Evolutionary conservation across 495 filamentous ascomycete species (phyloP).

Genomic region (Massariosphaeria phaeospora): DNA sequence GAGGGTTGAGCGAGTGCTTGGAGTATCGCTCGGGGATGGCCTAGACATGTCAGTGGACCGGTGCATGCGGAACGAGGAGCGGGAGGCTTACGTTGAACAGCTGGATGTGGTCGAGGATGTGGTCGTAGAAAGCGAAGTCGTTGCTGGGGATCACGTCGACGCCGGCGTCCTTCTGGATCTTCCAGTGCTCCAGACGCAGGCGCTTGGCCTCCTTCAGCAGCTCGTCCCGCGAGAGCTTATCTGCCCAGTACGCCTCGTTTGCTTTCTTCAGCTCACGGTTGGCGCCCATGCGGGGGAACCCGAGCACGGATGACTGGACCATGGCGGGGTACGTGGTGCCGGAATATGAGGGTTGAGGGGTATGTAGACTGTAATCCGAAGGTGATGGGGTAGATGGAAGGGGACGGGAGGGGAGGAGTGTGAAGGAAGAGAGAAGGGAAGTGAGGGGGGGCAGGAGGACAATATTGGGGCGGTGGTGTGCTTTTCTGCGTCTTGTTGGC

Average conservation of each 20-base stretch:
- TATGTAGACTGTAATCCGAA: constrained; percentile 6
- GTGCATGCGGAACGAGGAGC: not conserved
- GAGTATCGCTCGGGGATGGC: constrained; percentile 86
- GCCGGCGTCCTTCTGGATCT: constrained; percentile 96
- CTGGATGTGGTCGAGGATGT: constrained; percentile 97
- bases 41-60: constrained; percentile 42
- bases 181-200: constrained; percentile 94
- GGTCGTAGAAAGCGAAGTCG: constrained; percentile 98
- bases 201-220: constrained; percentile 92
- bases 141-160: constrained; percentile 97
- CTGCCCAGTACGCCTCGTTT: constrained; percentile 94
- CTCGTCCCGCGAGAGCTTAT: constrained; percentile 81
- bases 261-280: constrained; percentile 99
- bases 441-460: constrained; percentile 3
- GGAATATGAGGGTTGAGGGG: constrained; percentile 2
- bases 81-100: constrained; percentile 76
- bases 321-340: constrained; percentile 17
- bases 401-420: not conserved
- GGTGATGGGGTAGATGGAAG: not conserved
- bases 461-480: constrained; percentile 27
- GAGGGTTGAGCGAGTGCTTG: constrained; percentile 71
- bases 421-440: constrained; percentile 10
- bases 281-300: constrained; percentile 88
- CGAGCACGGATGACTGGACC: constrained; percentile 35
- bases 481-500: constrained; percentile 20